Conservation (phyloP, 768 basidiomycete species). For the Termitomyces titanicus region DNA sequence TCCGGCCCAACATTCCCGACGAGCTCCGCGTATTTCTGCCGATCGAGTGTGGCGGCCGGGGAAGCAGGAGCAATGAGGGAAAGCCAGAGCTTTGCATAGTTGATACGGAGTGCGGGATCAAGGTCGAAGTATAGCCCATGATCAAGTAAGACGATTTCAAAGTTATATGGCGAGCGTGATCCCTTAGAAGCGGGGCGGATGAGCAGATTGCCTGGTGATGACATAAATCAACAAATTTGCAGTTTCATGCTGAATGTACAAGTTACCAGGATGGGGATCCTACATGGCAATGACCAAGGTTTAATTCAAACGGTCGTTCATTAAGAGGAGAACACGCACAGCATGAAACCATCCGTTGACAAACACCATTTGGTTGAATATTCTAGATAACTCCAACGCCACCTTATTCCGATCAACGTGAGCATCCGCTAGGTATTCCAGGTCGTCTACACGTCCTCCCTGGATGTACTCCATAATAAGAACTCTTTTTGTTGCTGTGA, state of each 20-base stretch:
- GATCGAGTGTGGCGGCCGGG: slow-evolving; percentile 55
- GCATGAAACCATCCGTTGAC: slow-evolving; percentile 89
- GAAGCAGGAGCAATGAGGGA: slow-evolving; percentile 78
- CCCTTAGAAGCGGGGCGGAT: slow-evolving; percentile 67
- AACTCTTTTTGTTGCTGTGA: slow-evolving; percentile 78
- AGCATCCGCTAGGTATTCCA: slow-evolving; percentile 75
- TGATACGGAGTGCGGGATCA: slow-evolving; percentile 71
- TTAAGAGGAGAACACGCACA: slow-evolving; percentile 36
- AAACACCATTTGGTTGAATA: slow-evolving; percentile 96
- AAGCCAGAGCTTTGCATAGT: slow-evolving; percentile 89
- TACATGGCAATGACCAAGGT: slow-evolving; percentile 21
- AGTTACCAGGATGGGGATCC: slow-evolving; percentile 86
- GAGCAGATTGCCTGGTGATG: slow-evolving; percentile 71
- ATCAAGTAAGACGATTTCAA: slow-evolving; percentile 93
- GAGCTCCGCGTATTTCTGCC: slow-evolving; percentile 83
- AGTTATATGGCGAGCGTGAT: slow-evolving; percentile 85
- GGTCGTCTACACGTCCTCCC: slow-evolving; percentile 86
- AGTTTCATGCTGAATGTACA: not conserved
- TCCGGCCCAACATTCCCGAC: slow-evolving; percentile 91
- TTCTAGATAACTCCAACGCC: slow-evolving; percentile 81
- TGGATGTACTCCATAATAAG: slow-evolving; percentile 94
- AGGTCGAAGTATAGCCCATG: slow-evolving; percentile 95
- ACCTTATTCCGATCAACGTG: slow-evolving; percentile 94
- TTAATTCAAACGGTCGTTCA: not conserved
- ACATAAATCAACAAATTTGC: not conserved